Evolutionary conservation across 345 rosid species (phyloP).

Genomic region (Eutrema heterophyllum): DNA sequence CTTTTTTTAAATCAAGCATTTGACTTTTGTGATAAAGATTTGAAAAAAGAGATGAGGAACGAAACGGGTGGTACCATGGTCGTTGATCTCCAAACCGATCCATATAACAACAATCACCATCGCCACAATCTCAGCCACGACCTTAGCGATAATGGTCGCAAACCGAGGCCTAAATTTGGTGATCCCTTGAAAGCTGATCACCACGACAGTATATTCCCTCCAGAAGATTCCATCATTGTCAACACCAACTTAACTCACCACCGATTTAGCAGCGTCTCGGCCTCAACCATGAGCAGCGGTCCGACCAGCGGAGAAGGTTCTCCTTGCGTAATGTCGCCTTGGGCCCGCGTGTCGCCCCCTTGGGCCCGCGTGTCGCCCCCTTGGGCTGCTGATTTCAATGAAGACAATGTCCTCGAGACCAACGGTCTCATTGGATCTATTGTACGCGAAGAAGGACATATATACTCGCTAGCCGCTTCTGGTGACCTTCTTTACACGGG

Average conservation of each 20-base stretch:
- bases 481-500: conserved; percentile 69
- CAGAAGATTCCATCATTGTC: conserved; percentile 11
- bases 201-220: conserved; percentile 30
- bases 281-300: conserved; percentile 32
- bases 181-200: conserved; percentile 47
- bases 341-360: conserved; percentile 52
- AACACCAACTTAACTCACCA: conserved; percentile 17
- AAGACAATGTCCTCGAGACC: conserved; percentile 26
- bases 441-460: conserved; percentile 61
- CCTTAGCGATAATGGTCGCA: conserved; percentile 1
- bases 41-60: conserved; percentile 27
- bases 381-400: conserved; percentile 23
- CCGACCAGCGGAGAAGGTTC: conserved; percentile 48
- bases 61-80: conserved; percentile 30
- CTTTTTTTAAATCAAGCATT: background rate
- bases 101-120: conserved; percentile 14
- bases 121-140: background rate
- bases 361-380: conserved; percentile 42
- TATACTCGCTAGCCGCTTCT: conserved; percentile 57
- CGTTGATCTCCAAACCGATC: conserved; percentile 27
- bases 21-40: conserved; percentile 23
- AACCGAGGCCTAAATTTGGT: conserved; percentile 45
- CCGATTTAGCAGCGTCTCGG: conserved; percentile 39
- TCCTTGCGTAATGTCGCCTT: conserved; percentile 54
- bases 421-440: conserved; percentile 57